A percentile compares a stretch with the other conserved stretches of the same genome.
phyloP scores from a whole-genome alignment of 768 basidiomycete species.

The Mycena alexandri region DNA sequence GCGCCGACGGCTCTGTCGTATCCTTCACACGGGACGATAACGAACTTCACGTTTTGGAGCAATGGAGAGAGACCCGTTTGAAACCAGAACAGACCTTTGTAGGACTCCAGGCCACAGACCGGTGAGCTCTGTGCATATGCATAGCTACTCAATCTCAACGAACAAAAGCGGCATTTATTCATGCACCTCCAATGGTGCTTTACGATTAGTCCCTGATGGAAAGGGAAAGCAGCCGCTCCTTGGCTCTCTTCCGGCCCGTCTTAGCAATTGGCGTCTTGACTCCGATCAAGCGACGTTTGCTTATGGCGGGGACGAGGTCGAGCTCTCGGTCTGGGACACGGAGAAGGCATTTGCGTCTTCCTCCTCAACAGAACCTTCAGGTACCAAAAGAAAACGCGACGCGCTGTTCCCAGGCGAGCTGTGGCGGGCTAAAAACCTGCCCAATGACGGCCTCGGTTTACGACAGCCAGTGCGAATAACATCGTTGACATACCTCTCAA shows the following conservation, averaged over 20 bases:
- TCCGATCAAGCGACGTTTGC: constrained; percentile 68
- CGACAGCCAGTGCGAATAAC: constrained; percentile 86
- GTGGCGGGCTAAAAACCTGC: constrained; percentile 89
- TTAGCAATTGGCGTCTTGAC: constrained; percentile 77
- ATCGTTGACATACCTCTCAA: constrained; percentile 69
- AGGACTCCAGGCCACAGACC: constrained; percentile 65
- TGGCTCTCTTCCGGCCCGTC: constrained; percentile 72
- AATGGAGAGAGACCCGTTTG: constrained; percentile 78
- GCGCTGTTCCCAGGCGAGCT: constrained; percentile 77
- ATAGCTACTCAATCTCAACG: background rate
- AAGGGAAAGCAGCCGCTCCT: constrained; percentile 40
- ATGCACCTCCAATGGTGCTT: constrained; percentile 82
- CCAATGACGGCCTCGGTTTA: constrained; percentile 81
- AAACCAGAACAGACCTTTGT: constrained; percentile 68
- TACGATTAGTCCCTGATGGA: constrained; percentile 60
- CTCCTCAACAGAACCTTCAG: constrained; percentile 30
- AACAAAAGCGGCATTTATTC: constrained; percentile 65
- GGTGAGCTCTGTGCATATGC: constrained; percentile 50
- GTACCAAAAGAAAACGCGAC: constrained; percentile 73
- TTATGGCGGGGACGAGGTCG: constrained; percentile 90
- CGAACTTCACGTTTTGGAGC: constrained; percentile 53
- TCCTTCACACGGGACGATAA: constrained; percentile 59
- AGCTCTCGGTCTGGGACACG: constrained; percentile 83
- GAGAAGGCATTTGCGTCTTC: constrained; percentile 60
- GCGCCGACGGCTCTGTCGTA: constrained; percentile 68